Evolutionary conservation across 2,329 filamentous ascomycete genomes (phyloP).

Genomic region (Fusarium sambucinum): DNA sequence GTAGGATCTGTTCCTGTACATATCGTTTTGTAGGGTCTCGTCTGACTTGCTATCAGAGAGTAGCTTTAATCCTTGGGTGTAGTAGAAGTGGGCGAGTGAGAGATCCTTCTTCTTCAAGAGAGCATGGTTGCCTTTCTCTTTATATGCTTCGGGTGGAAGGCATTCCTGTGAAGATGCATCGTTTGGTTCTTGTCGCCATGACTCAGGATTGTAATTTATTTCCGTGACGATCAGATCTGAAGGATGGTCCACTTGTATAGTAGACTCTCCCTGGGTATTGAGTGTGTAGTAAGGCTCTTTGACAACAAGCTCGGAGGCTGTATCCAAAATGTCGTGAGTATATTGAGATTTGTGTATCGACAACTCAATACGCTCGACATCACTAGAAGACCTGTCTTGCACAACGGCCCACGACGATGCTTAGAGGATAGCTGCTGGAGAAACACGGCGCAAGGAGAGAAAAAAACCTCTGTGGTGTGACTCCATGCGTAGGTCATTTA

Average conservation of each 20-base stretch:
- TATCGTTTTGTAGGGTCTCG: constrained; percentile 48
- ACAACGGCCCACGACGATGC: constrained; percentile 51
- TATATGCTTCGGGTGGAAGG: constrained; percentile 36
- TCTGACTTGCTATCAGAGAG: not conserved
- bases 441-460: constrained; percentile 47
- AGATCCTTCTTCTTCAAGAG: constrained; percentile 38
- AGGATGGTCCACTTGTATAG: constrained; percentile 54
- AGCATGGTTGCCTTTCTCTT: constrained; percentile 49
- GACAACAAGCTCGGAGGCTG: constrained; percentile 53
- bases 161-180: fast-evolving
- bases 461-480: constrained; percentile 49
- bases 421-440: constrained; percentile 43
- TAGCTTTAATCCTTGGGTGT: constrained; percentile 45
- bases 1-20: constrained; percentile 50
- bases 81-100: constrained; percentile 42
- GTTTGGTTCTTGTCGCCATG: constrained; percentile 18
- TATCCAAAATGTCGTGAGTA: constrained; percentile 52
- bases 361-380: constrained; percentile 48
- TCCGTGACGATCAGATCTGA: constrained; percentile 47
- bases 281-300: constrained; percentile 65
- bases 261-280: constrained; percentile 55
- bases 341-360: constrained; percentile 53
- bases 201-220: constrained; percentile 31
- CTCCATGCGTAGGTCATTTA: constrained; percentile 47
- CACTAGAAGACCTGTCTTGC: constrained; percentile 40